A percentile compares a stretch with the other conserved stretches of the same genome.
Evolutionary conservation across 2,329 filamentous ascomycete genomes (phyloP).

Genomic region (Penicillium crustosum): DNA sequence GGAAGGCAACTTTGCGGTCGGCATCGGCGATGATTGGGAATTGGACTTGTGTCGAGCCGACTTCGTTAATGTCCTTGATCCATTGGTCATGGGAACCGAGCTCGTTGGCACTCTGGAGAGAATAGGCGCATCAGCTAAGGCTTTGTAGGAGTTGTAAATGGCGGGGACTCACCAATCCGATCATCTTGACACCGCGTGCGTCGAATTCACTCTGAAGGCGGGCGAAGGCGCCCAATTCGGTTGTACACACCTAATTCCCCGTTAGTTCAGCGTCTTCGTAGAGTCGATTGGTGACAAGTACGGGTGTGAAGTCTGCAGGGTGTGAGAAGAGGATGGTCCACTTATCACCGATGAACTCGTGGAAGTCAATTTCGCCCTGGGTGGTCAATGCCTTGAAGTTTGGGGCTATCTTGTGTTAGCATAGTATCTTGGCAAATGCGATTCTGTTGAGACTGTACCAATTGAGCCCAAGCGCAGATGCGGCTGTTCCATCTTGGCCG

Average conservation of each 20-base stretch:
- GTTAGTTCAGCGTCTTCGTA: background rate
- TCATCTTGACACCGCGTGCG: conserved; percentile 85
- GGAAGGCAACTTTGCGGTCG: conserved; percentile 71
- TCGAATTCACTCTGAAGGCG: conserved; percentile 86
- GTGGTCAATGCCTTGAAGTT: conserved; percentile 69
- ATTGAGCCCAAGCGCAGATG: conserved; percentile 38
- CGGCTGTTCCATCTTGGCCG: conserved; percentile 33
- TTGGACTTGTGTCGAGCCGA: conserved; percentile 66
- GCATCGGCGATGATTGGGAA: conserved; percentile 86
- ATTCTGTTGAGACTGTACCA: conserved; percentile 22
- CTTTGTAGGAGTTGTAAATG: background rate
- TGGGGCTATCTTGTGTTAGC: conserved; percentile 48
- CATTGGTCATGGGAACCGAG: conserved; percentile 79
- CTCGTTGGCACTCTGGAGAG: conserved; percentile 72
- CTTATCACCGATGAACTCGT: conserved; percentile 66
- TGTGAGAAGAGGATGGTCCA: conserved; percentile 70
- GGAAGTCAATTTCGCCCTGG: conserved; percentile 65
- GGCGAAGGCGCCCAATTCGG: conserved; percentile 88
- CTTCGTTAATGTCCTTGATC: conserved; percentile 86
- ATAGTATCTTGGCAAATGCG: background rate
- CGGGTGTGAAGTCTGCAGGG: conserved; percentile 82
- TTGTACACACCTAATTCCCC: conserved; percentile 63
- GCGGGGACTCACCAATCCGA: conserved; percentile 62
- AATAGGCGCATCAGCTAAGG: background rate
- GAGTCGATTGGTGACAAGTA: conserved; percentile 39